These are phyloP conservation scores for Prunus armeniaca DNA, from an alignment of 306 rosid species.

Conservation along the genomic window DNA sequence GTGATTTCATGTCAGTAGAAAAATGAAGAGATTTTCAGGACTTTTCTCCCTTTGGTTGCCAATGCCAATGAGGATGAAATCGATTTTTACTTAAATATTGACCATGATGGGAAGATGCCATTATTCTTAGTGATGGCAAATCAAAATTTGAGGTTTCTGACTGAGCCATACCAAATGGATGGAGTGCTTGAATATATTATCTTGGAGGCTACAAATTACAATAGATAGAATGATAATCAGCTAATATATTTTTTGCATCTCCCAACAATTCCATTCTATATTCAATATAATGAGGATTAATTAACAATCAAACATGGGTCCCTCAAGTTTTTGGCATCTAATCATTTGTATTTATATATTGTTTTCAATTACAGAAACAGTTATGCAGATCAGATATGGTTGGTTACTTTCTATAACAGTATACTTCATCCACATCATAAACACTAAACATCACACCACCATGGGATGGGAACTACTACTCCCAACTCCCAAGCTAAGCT, in stretches of 20 bases:
- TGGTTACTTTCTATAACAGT: not conserved
- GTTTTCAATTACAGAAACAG: not conserved
- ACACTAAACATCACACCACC: not conserved
- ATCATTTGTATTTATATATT: not conserved
- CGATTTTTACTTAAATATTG: no score
- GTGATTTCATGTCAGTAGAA: no score
- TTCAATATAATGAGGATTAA: not conserved
- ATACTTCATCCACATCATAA: not conserved
- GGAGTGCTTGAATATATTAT: no score
- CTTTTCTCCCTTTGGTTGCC: not conserved
- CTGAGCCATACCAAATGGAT: no score
- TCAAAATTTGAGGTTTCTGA: no score
- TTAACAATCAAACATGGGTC: not conserved
- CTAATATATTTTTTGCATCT: conserved; percentile 2
- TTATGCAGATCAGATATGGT: not conserved
- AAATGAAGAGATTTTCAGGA: not conserved
- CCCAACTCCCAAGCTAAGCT: not conserved
- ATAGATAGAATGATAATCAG: not conserved
- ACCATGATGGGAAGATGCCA: no score
- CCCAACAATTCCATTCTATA: not conserved
- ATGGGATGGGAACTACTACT: not conserved
- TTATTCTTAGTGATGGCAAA: no score
- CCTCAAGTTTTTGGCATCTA: not conserved
- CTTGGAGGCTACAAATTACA: no score
- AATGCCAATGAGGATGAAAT: no score